Evolutionary conservation across 1,284 basidiomycete genomes (phyloP).

Genomic region (Ceratobasidium sp.): DNA sequence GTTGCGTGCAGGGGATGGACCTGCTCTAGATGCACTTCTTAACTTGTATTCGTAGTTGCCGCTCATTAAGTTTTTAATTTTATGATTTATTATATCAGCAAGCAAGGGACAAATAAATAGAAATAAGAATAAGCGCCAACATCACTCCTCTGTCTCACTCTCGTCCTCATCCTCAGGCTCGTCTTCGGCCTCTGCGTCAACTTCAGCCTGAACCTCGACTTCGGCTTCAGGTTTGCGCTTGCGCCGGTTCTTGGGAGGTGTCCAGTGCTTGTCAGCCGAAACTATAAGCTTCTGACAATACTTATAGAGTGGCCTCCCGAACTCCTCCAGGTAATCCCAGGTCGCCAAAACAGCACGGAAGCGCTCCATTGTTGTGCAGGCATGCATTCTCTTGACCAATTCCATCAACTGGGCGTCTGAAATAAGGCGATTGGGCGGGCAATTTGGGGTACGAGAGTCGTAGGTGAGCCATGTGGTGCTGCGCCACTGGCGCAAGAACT

Average conservation of each 20-base stretch:
- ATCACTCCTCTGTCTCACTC: background rate
- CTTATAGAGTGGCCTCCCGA: background rate
- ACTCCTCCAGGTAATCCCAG: background rate
- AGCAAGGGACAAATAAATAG: too few species aligned
- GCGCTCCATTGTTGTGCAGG: background rate
- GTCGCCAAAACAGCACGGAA: background rate
- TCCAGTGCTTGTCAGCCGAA: background rate
- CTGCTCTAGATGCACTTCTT: background rate
- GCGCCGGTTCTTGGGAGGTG: background rate
- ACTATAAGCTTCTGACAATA: background rate
- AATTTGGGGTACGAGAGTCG: background rate
- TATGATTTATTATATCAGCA: too few species aligned
- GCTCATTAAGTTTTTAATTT: too few species aligned
- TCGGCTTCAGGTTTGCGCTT: background rate
- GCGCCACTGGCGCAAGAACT: slow-evolving; percentile 2
- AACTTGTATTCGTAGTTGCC: background rate
- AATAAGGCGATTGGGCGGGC: background rate
- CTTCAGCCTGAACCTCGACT: too few species aligned
- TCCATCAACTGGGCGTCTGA: background rate
- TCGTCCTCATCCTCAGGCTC: too few species aligned
- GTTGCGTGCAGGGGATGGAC: too few species aligned
- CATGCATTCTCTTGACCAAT: background rate
- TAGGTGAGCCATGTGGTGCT: background rate
- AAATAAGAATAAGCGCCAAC: background rate
- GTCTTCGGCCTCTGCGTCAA: too few species aligned